Base-by-base conservation (phyloP, 2,329 filamentous ascomycete species). In the Thelonectria blattea region DNA sequence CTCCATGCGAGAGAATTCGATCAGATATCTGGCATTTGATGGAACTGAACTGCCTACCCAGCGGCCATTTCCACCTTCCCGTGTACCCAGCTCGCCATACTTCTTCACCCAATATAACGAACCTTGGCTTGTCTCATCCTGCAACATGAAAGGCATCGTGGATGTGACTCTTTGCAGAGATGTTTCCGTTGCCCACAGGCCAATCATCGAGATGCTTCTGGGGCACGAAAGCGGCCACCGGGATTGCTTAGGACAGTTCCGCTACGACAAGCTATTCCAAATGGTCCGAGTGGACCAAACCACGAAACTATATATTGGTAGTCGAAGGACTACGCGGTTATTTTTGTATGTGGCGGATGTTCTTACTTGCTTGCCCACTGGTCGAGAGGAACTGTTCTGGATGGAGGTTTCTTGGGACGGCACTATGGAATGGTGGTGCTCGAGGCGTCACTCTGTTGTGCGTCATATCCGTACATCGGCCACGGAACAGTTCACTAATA, bases 121-220 rank as follows among this genome's bases (percentile, higher is more conserved):
- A 34, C 5, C 53, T 20, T 61, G 53, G 51, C 58, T 64, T 3
- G 46, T 64, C 24, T 64, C 60, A 30, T 64, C 52, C 14, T 63
- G 56, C 30, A 56, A 10, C 10, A 61, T 63, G 50, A 17, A 58
- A 46, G 60, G 57, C 3, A 20, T 61, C 9, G 18, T 56, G 34
- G 43, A 52, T 24, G 43, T 64, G 15, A 56, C 37, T 39, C 46
- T 64, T n/a, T 61, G 62, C 8, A 63, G 57, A 50, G 57, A 64
- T 46, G 9, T 42, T 30, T 39, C 30, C 46, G 3, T 48, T 22
- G 18, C 12, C 12, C 56, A 63, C 55, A 39, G 20, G 14, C 60
- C 53, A 6, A 58, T 64, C 11, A 39, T 32, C 1, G 56, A 53
- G 1, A 52, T 61, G 3, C 14, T 65, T 14, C 15, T 65, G 6